Evolutionary conservation across 208 protist genomes (phyloP).

Genomic region (Naegleria fowleri): DNA sequence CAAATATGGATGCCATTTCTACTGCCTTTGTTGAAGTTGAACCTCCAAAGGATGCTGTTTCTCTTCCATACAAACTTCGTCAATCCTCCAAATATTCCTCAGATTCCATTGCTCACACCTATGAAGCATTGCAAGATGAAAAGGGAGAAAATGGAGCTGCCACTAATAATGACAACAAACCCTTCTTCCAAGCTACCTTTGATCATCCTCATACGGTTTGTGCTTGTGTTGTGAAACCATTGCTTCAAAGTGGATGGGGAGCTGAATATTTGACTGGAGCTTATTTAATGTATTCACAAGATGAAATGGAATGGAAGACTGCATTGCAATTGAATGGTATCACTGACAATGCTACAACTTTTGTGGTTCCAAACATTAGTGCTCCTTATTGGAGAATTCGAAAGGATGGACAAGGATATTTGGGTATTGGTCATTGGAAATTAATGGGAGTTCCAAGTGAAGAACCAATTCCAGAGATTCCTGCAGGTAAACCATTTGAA

Average conservation of each 20-base stretch:
- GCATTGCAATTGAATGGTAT: neutral
- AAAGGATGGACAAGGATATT: neutral
- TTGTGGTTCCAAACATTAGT: neutral
- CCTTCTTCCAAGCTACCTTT: neutral
- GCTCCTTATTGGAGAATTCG: neutral
- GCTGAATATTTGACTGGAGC: neutral
- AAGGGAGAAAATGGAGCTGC: neutral
- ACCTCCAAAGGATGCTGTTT: neutral
- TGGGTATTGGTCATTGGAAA: neutral
- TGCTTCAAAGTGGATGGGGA: neutral
- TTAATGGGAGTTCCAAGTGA: neutral
- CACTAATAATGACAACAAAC: neutral
- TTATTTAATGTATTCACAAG: neutral
- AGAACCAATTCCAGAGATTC: neutral
- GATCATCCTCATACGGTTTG: neutral
- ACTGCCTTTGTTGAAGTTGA: neutral
- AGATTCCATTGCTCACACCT: neutral
- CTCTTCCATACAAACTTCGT: neutral
- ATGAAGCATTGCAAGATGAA: neutral
- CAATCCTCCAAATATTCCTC: neutral
- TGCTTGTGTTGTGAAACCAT: neutral
- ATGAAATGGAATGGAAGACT: neutral
- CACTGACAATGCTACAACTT: neutral
- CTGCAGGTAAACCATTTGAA: neutral
- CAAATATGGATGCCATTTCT: neutral